Evolutionary conservation across 148 eudicot species (phyloP), one percentile per base, ranked within the genome.

Genomic region (Chenopodium formosanum): DNA sequence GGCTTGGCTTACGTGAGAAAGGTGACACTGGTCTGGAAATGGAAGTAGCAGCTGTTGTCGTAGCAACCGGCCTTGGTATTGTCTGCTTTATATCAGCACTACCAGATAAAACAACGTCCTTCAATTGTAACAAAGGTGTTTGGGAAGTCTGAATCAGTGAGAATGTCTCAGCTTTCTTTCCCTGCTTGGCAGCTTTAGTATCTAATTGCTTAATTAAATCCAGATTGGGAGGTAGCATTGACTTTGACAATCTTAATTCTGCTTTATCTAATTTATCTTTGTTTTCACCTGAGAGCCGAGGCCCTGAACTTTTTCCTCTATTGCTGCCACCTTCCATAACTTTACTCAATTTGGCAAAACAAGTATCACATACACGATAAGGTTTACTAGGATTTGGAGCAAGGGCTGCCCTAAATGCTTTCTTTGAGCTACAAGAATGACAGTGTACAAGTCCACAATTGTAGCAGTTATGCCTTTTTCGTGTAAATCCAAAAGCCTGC

Each of bases 391-490:
- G 98, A 86, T 90, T 92, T 23, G 99, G 98, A 80, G 99, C 93
- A 84, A 92, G 81, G 62, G 93, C 99, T 10, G 99, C 99, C 85
- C 95, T 91, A 37, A 81, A 65, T 69, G 98, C 91, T 86, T 95
- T 95, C 79, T 88, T 87, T 16, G 99, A 93, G 82, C 94, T 95
- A 83, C 99, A 95, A 0, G 97, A 86, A 82, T 95, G 99, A 87
- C 99, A 95, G 73, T 92, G 98, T 22, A 96, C 99, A 78, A 92
- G 95, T 66, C 99, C 99, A 87, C 99, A 96, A 80, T 96, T 96
- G 83, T 96, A 96, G 86, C 99, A 96, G 82, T 96, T 96, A 76
- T 96, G 99, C 86, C 98, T 86, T 87, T 95, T 96, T 74, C 99
- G 88, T 27, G 97, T 94, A 89, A 95, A 95, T 7, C 97, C 98